Conservation (phyloP, 148 eudicot genomes). For the Simmondsia chinensis region DNA sequence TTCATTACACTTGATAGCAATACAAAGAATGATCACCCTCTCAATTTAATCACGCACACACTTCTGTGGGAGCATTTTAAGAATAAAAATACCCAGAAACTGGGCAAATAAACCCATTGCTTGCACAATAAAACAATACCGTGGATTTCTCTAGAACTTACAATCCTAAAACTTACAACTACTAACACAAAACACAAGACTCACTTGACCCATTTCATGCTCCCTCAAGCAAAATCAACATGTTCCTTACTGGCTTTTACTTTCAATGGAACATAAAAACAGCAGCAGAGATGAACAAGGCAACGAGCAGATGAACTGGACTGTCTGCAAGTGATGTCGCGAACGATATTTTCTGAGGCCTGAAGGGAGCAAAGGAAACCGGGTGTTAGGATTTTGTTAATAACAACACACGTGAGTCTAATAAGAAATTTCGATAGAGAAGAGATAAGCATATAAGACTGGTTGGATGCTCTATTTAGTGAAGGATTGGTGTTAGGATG, state of each 20-base stretch:
- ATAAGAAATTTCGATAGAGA: neutral
- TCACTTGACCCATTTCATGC: slow-evolving; percentile 26
- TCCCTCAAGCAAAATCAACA: slow-evolving; percentile 12
- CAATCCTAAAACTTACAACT: slow-evolving; percentile 22
- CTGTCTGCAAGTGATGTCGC: slow-evolving; percentile 21
- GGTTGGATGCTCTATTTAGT: too few relatives aligned
- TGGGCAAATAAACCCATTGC: too few relatives aligned
- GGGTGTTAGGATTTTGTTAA: neutral
- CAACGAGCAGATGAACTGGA: slow-evolving; percentile 21
- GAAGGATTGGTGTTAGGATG: too few relatives aligned
- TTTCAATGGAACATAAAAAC: slow-evolving; percentile 23
- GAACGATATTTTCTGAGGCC: slow-evolving; percentile 58
- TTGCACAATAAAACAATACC: too few relatives aligned
- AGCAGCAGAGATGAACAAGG: slow-evolving; percentile 25
- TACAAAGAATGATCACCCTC: too few relatives aligned
- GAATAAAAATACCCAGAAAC: too few relatives aligned
- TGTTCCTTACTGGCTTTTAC: neutral
- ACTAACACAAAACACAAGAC: slow-evolving; percentile 17
- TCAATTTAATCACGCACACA: too few relatives aligned
- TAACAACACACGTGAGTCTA: neutral
- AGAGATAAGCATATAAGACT: neutral
- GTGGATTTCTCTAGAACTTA: slow-evolving; percentile 18
- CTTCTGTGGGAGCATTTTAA: too few relatives aligned
- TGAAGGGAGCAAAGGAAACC: slow-evolving; percentile 10
- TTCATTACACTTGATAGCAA: too few relatives aligned